phyloP scores from a whole-genome alignment of 257 asterid species.

The Solanum raphanifolium region DNA sequence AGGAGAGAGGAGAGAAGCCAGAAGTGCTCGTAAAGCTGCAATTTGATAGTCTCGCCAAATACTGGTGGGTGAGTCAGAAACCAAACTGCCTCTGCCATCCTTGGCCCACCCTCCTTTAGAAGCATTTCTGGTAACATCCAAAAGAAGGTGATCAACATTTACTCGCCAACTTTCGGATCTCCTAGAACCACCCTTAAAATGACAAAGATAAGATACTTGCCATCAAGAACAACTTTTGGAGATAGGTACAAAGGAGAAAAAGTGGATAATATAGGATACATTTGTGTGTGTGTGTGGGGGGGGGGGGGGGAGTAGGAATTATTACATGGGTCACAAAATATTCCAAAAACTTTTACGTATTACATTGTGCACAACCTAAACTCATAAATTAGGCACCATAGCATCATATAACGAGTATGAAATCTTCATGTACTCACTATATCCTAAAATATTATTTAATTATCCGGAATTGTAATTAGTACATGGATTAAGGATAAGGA shows the following conservation, averaged over 20 bases:
- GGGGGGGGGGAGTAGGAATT: not conserved
- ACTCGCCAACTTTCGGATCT: conserved; percentile 68
- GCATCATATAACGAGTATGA: not conserved
- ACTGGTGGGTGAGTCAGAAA: conserved; percentile 25
- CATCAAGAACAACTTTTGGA: not conserved
- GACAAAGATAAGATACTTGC: not conserved
- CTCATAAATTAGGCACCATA: not conserved
- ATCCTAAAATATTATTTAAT: not conserved
- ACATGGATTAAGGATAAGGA: not conserved
- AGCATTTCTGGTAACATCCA: conserved; percentile 55
- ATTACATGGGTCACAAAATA: not conserved
- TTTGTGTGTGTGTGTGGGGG: not conserved
- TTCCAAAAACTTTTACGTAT: not conserved
- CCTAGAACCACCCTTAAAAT: conserved; percentile 59
- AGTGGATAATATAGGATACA: not conserved
- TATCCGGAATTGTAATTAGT: not conserved
- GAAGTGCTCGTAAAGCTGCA: conserved; percentile 75
- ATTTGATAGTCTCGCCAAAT: conserved; percentile 51
- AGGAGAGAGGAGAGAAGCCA: conserved; percentile 84
- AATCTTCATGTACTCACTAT: not conserved
- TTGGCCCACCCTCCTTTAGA: conserved; percentile 48
- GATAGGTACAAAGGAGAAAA: not conserved
- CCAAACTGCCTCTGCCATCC: conserved; percentile 23
- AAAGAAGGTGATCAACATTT: conserved; percentile 55
- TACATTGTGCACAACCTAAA: not conserved